phyloP scores from a whole-genome alignment of 768 basidiomycete genomes.

The Auricularia auricula-judae region DNA sequence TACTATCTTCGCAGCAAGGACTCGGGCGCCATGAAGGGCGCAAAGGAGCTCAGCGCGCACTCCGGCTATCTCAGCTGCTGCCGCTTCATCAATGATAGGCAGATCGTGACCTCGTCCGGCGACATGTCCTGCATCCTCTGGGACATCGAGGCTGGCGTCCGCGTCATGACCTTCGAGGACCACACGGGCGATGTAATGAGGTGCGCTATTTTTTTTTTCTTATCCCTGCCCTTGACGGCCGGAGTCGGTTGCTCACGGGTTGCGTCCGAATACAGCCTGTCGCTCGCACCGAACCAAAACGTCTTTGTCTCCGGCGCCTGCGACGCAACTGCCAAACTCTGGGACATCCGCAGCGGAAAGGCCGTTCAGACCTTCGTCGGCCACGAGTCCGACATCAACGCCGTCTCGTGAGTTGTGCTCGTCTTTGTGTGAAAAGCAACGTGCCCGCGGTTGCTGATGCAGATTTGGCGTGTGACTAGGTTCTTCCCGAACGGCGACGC shows the following conservation, averaged over 20 bases:
- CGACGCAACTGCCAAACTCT: constrained; percentile 95
- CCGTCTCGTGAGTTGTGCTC: constrained; percentile 65
- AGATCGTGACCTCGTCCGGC: constrained; percentile 95
- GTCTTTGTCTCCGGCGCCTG: constrained; percentile 99
- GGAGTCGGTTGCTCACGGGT: neutral
- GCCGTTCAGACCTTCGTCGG: constrained; percentile 98
- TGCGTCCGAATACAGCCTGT: constrained; percentile 45
- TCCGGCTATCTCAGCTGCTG: constrained; percentile 98
- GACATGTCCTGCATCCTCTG: constrained; percentile 99
- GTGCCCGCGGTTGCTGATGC: neutral
- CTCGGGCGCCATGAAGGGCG: constrained; percentile 72
- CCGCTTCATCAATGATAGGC: constrained; percentile 95
- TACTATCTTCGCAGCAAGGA: constrained; percentile 86
- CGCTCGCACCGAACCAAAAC: constrained; percentile 87
- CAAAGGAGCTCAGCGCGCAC: constrained; percentile 92
- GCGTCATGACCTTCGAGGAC: constrained; percentile 98
- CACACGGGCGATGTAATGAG: constrained; percentile 99
- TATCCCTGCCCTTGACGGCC: neutral
- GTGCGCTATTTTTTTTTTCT: constrained; percentile 20
- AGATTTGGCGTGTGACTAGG: constrained; percentile 28
- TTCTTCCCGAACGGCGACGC: constrained; percentile 99
- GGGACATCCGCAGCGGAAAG: constrained; percentile 97
- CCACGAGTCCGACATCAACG: constrained; percentile 98
- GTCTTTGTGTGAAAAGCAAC: neutral
- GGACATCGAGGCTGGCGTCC: constrained; percentile 96